phyloP scores from a whole-genome alignment of 495 filamentous ascomycete species.

The Penicillium alfredii region DNA sequence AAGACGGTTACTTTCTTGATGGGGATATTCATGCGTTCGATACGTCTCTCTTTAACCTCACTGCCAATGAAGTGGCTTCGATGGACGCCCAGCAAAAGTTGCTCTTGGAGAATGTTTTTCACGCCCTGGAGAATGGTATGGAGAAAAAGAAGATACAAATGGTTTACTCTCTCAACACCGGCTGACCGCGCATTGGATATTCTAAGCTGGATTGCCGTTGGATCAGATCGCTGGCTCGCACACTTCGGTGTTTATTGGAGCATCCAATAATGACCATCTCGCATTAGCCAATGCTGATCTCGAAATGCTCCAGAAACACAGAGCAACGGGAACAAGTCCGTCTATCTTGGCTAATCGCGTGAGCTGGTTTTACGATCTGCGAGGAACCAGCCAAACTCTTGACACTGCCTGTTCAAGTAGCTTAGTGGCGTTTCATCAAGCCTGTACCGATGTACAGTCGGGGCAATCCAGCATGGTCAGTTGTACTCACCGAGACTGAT shows the following conservation, averaged over 20 bases:
- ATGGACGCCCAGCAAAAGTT: conserved; percentile 46
- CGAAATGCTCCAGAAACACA: conserved; percentile 19
- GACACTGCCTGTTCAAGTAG: conserved; percentile 45
- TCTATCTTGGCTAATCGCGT: conserved; percentile 46
- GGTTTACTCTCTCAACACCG: too few relatives aligned
- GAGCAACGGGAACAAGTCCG: conserved; percentile 23
- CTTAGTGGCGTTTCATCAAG: conserved; percentile 39
- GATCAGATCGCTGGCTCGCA: conserved; percentile 20
- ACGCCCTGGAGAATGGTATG: conserved; percentile 37
- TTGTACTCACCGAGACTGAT: conserved; percentile 2
- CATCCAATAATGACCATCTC: conserved; percentile 24
- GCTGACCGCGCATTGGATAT: too few relatives aligned
- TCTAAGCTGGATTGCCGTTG: conserved; percentile 23
- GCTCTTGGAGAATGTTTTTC: conserved; percentile 53
- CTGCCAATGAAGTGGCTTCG: conserved; percentile 42
- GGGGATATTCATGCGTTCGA: conserved; percentile 42
- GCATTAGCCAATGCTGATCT: conserved; percentile 19
- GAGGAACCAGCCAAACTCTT: conserved; percentile 35
- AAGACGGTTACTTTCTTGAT: conserved; percentile 22
- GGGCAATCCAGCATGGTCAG: conserved; percentile 34
- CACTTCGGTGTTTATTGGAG: conserved; percentile 30
- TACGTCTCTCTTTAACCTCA: conserved; percentile 52
- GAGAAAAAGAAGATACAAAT: too few relatives aligned
- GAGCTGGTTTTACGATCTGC: conserved; percentile 44
- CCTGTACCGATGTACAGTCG: conserved; percentile 32